A percentile compares a stretch with the other conserved stretches of the same genome.
Conservation (phyloP, 2,329 filamentous ascomycete species). For the Venturia aucupariae region DNA sequence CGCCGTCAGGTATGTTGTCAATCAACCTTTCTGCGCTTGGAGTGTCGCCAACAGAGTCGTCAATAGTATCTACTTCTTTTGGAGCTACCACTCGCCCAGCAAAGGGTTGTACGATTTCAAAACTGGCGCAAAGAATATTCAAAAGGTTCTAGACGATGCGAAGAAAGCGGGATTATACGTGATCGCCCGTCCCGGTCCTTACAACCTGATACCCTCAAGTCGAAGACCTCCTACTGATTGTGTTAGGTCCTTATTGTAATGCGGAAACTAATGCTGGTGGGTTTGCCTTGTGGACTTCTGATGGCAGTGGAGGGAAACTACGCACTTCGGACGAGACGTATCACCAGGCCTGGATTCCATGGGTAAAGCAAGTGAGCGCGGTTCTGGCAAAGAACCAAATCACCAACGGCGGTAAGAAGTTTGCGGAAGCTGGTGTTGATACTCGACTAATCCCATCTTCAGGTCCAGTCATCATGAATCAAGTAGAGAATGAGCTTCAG, state of each 20-base stretch:
- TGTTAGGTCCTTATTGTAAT: slow-evolving; percentile 50
- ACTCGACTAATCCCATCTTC: too few relatives aligned
- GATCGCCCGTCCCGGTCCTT: slow-evolving; percentile 38
- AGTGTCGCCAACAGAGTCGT: neutral
- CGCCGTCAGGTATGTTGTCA: slow-evolving; percentile 31
- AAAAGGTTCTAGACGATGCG: slow-evolving; percentile 43
- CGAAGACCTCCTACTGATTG: neutral
- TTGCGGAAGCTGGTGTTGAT: too few relatives aligned
- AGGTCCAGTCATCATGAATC: slow-evolving; percentile 46
- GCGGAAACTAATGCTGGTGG: slow-evolving; percentile 55
- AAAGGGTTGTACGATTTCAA: slow-evolving; percentile 41
- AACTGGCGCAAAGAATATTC: slow-evolving; percentile 45
- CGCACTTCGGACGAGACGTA: slow-evolving; percentile 45
- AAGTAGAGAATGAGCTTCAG: slow-evolving; percentile 54
- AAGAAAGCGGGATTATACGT: slow-evolving; percentile 47
- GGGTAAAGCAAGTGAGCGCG: slow-evolving; percentile 41
- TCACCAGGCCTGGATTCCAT: slow-evolving; percentile 46
- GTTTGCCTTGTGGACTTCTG: slow-evolving; percentile 53
- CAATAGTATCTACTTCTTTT: slow-evolving; percentile 40
- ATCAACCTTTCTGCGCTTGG: neutral
- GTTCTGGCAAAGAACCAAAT: slow-evolving; percentile 45
- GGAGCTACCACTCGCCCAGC: slow-evolving; percentile 41
- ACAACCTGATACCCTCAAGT: too few relatives aligned
- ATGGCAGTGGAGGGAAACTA: slow-evolving; percentile 47
- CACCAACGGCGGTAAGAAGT: slow-evolving; percentile 36